Base-by-base conservation (phyloP, 2,329 filamentous ascomycete genomes). In the Helotiales sp. region DNA sequence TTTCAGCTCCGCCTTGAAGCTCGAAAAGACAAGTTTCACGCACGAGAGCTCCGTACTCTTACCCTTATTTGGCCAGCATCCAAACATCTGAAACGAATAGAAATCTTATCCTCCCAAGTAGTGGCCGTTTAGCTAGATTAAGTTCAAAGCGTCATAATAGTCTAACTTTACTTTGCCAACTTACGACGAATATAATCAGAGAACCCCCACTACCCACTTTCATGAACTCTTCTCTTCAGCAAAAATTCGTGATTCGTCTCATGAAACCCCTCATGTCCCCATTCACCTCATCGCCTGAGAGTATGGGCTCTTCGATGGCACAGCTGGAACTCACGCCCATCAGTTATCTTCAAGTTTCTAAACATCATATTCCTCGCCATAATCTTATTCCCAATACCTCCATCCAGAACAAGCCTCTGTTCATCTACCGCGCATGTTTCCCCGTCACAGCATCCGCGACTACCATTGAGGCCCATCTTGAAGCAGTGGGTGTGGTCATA, bases 371-470 rank as follows among this genome's bases (percentile, higher is more conserved):
- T 66, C 85, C 87, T 4, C 79, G 84, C 13, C 84, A 88, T 77
- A 76, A 78, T 28, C 79, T 82, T 5, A 82, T 87, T 40, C 89
- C 90, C 22, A 92, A 92, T 76, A 90, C 88, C 45, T 86, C 85
- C 5, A 83, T 90, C 63, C 86, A 88, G 73, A 79, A 83, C 63
- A 87, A 87, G 15, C 69, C 64, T 10, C 82, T 92, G 28, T 75
- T 91, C 52, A 87, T 91, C 75, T 92, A 92, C 78, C 88, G 89
- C 74, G 80, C 79, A 15, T 86, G 82, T 40, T 90, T 91, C 71
- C 76, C 79, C 3, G 72, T 78, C 2, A 74, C 74, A 2, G 75
- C 79, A 17, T 80, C 82, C 3, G 79, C 87, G 3, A 80, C 82
- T 2, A 74, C 80, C 1, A 84, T 91, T 57, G 86, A 90, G 73